Evolutionary conservation across 129 eudicot species (phyloP).

Genomic region (Oenanthe sinensis): DNA sequence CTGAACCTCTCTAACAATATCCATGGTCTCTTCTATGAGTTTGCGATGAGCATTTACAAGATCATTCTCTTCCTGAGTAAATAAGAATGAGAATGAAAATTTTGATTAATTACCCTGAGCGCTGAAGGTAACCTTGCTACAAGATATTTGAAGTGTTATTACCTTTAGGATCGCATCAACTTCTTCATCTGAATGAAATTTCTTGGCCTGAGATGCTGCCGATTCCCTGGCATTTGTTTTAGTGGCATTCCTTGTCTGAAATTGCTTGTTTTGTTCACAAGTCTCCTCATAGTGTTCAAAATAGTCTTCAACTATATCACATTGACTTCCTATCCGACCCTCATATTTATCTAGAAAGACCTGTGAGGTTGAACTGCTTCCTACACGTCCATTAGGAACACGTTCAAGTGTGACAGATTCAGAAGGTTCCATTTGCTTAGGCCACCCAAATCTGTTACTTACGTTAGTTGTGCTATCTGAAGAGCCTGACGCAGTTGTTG

Average conservation of each 20-base stretch:
- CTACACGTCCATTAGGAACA: slow-evolving; percentile 28
- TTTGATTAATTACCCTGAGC: not conserved
- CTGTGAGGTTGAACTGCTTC: slow-evolving; percentile 14
- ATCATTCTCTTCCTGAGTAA: slow-evolving; percentile 57
- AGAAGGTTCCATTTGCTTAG: slow-evolving; percentile 33
- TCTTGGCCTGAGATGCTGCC: slow-evolving; percentile 9
- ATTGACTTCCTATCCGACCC: slow-evolving; percentile 23
- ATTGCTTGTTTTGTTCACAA: slow-evolving; percentile 15
- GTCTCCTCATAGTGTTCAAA: slow-evolving; percentile 26
- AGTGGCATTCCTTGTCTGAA: not conserved
- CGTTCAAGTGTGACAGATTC: slow-evolving; percentile 29
- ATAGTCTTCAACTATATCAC: slow-evolving; percentile 34
- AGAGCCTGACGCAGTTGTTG: slow-evolving; percentile 18
- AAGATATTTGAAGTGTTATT: not conserved
- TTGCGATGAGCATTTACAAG: slow-evolving; percentile 54
- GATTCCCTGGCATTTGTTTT: slow-evolving; percentile 17
- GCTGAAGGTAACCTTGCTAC: not conserved
- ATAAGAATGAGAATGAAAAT: not conserved
- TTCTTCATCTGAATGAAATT: slow-evolving; percentile 25
- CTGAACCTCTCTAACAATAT: slow-evolving; percentile 49
- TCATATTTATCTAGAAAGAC: slow-evolving; percentile 23
- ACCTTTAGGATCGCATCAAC: slow-evolving; percentile 46
- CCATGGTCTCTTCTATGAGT: slow-evolving; percentile 62
- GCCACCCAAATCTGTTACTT: slow-evolving; percentile 49
- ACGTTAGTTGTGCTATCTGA: slow-evolving; percentile 24